Conservation (phyloP, 768 basidiomycete genomes). For the Xanthoconium stramineum region DNA sequence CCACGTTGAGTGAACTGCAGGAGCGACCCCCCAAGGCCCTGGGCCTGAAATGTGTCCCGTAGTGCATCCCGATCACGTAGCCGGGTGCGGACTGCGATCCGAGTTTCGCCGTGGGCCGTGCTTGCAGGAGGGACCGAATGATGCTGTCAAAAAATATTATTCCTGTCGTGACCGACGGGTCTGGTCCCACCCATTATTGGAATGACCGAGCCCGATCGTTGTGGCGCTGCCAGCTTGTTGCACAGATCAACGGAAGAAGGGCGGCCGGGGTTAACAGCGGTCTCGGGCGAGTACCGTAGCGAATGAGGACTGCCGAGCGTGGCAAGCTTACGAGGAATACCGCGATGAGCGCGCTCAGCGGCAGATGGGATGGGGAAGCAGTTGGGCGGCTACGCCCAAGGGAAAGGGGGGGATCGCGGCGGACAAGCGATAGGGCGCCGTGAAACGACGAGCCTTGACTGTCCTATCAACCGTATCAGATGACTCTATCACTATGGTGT, state of each 20-base stretch:
- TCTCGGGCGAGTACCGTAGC: background rate
- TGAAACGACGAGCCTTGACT: constrained; percentile 17
- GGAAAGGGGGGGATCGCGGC: constrained; percentile 9
- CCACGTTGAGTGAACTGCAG: constrained; percentile 1
- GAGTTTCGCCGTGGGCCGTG: constrained; percentile 16
- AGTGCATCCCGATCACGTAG: background rate
- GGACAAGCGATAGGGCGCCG: constrained; percentile 17
- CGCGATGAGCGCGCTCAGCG: constrained; percentile 9
- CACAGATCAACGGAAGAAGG: constrained; percentile 16
- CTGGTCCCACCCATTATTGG: constrained; percentile 11
- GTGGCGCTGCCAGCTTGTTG: constrained; percentile 12
- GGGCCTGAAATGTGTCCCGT: background rate
- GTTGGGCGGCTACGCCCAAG: background rate
- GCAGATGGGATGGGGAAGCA: constrained; percentile 7
- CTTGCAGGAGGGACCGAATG: background rate
- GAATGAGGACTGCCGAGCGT: constrained; percentile 1
- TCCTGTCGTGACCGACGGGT: background rate
- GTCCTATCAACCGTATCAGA: constrained; percentile 31
- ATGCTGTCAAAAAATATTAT: background rate
- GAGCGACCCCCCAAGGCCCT: constrained; percentile 5
- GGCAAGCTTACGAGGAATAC: constrained; percentile 10
- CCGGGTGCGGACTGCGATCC: constrained; percentile 1
- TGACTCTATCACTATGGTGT: constrained; percentile 17
- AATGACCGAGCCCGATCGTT: constrained; percentile 3
- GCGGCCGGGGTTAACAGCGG: constrained; percentile 2